Evolutionary conservation across 176 grass and related monocot genomes (phyloP).

Genomic region (Ananas comosus): DNA sequence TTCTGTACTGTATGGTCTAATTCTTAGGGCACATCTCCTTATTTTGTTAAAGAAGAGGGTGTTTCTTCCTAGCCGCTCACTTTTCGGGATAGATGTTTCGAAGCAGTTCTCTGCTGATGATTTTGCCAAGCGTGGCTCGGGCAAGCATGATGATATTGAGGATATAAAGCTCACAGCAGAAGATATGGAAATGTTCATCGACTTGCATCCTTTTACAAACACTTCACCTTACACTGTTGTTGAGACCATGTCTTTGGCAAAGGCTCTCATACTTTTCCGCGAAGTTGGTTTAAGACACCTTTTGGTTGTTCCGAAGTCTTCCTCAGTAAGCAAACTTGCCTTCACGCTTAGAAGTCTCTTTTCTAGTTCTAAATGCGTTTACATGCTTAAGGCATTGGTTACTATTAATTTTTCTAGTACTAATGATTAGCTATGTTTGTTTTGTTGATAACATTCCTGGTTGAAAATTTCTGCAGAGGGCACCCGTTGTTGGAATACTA

Average conservation of each 20-base stretch:
- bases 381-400: neutral
- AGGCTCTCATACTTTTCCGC: conserved; percentile 87
- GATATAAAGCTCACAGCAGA: conserved; percentile 52
- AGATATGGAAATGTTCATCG: conserved; percentile 88
- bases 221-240: conserved; percentile 92
- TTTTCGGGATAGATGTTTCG: conserved; percentile 30
- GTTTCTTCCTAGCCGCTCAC: conserved; percentile 26
- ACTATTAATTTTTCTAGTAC: neutral
- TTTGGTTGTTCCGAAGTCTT: conserved; percentile 78
- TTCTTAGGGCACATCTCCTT: conserved; percentile 74
- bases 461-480: conserved; percentile 34
- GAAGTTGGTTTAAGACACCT: conserved; percentile 86
- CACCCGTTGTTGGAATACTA: conserved; percentile 72
- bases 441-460: conserved; percentile 3
- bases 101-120: conserved; percentile 53
- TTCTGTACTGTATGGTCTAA: conserved; percentile 55
- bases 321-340: conserved; percentile 36
- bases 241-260: conserved; percentile 91
- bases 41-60: conserved; percentile 82
- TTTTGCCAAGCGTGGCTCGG: conserved; percentile 79
- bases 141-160: conserved; percentile 58
- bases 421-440: conserved; percentile 2
- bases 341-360: neutral
- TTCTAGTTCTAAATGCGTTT: neutral
- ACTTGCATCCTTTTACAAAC: conserved; percentile 89